Base-by-base conservation (phyloP, 2,329 filamentous ascomycete genomes). In the Colletotrichum agaves region DNA sequence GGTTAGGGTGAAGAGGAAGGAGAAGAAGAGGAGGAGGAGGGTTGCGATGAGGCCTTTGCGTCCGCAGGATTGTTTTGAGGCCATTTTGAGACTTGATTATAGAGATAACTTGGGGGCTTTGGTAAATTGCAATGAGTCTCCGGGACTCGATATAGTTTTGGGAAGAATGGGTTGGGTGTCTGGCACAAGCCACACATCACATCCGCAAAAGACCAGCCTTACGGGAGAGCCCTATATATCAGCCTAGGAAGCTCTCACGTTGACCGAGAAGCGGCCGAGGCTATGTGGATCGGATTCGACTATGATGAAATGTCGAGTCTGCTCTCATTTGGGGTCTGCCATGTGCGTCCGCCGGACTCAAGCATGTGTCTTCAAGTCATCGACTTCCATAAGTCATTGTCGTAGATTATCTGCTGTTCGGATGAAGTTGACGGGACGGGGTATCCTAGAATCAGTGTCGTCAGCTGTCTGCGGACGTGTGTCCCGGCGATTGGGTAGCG, bases 1-100 rank as follows among this genome's bases (percentile, higher is more conserved):
- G 60, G 56, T 33, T 61, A 50, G 69, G 72, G 68, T 62, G 39
- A 31, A 59, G 50, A 60, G 52, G 50, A 67, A 4, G 6, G 23
- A n/a, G 5, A 55, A 35, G 21, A 59, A 33, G n/a, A 44, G 23
- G 23, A 68, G n/a, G 4, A 61, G 41, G 3, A 71, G 23, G 15
- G 13, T 37, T 1, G 44, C 31, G 31, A 62, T 10, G 31, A 23
- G 12, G 33, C 60, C 46, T 56, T 60, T 60, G 37, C 53, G 52
- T 12, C 46, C 41, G 39, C 41, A 55, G 13, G 17, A 21, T 19
- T 39, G 17, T 17, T 39, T 50, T 8, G 35, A 15, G 3, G 39
- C 46, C 64, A 67, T 67, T 17, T 19, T 21, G 53, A 41, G 47
- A n/a, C n/a, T n/a, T n/a, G n/a, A n/a, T n/a, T n/a, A n/a, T n/a